phyloP scores from a whole-genome alignment of 352 stramenopile species.

The Phytophthora quininea region DNA sequence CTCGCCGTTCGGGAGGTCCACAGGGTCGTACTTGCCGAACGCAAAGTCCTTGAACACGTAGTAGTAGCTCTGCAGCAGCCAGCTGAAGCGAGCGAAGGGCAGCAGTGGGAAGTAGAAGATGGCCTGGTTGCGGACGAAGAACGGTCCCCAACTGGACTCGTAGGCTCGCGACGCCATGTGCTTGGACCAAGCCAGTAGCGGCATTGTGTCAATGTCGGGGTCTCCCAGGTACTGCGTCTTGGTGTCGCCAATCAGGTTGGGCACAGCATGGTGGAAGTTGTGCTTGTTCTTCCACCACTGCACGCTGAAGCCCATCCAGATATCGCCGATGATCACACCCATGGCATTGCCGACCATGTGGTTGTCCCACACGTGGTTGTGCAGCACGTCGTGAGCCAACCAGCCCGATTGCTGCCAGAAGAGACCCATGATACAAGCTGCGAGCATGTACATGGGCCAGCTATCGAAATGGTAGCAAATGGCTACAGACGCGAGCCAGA shows the following conservation, averaged over 20 bases:
- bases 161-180: conserved; percentile 92
- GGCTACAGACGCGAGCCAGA: conserved; percentile 86
- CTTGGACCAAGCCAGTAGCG: conserved; percentile 96
- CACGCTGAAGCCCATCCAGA: conserved; percentile 98
- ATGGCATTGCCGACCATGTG: conserved; percentile 93
- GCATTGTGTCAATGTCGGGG: conserved; percentile 99
- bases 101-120: conserved; percentile 98
- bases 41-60: conserved; percentile 93
- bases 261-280: conserved; percentile 98
- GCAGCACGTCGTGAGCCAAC: conserved; percentile 97
- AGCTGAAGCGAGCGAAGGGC: conserved; percentile 95
- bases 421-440: conserved; percentile 93
- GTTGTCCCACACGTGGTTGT: conserved; percentile 98
- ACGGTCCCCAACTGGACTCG: conserved; percentile 83
- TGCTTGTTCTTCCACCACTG: conserved; percentile 99
- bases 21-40: conserved; percentile 81
- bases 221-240: conserved; percentile 90
- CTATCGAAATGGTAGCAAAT: conserved; percentile 90
- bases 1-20: conserved; percentile 88
- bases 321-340: conserved; percentile 94
- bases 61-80: conserved; percentile 96
- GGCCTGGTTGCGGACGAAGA: conserved; percentile 94
- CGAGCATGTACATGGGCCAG: conserved; percentile 89
- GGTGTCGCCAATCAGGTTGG: conserved; percentile 95
- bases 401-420: conserved; percentile 99